These are phyloP conservation scores for Pyrenula massariospora DNA, from an alignment of 495 filamentous ascomycete genomes.

Conservation along the genomic window DNA sequence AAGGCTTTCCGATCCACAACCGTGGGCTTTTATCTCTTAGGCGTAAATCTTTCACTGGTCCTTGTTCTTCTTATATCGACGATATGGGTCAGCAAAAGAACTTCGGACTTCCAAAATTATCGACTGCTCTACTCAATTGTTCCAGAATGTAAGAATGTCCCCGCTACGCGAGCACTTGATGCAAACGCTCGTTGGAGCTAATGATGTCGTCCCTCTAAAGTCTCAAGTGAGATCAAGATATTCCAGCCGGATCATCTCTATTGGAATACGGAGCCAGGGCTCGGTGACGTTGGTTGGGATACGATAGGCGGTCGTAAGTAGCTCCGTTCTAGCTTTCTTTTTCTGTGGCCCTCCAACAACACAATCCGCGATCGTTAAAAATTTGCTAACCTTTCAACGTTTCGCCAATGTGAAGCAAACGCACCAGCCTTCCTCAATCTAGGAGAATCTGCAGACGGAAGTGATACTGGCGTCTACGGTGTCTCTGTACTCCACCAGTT, in stretches of 20 bases:
- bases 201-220: background rate
- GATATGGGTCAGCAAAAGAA: background rate
- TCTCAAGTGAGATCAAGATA: background rate
- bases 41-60: background rate
- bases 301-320: background rate
- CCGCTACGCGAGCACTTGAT: background rate
- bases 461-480: background rate
- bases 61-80: background rate
- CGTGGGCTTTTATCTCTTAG: background rate
- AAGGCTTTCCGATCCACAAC: background rate
- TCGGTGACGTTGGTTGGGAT: background rate
- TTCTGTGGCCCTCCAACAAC: background rate
- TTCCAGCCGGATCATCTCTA: background rate
- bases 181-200: background rate
- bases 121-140: background rate
- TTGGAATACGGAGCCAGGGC: background rate
- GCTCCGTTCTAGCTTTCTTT: background rate
- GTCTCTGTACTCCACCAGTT: background rate
- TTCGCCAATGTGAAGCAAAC: background rate
- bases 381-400: background rate
- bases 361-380: background rate
- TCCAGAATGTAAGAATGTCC: background rate
- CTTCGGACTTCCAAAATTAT: background rate
- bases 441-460: background rate
- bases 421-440: background rate